phyloP scores from a whole-genome alignment of 2,329 filamentous ascomycete genomes.

The Fusarium equiseti region DNA sequence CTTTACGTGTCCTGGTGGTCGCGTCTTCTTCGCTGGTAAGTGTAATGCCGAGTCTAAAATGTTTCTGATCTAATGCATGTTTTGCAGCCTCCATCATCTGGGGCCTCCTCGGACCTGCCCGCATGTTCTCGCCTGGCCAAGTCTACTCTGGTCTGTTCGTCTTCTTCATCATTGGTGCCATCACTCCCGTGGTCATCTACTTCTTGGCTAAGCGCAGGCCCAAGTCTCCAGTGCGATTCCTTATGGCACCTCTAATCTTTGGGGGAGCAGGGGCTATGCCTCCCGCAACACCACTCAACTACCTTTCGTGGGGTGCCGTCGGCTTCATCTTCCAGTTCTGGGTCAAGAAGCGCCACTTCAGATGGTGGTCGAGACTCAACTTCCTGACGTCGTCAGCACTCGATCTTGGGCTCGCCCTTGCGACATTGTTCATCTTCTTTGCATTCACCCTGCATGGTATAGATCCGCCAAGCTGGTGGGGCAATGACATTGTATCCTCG shows the following conservation, averaged over 20 bases:
- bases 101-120: slow-evolving; percentile 73
- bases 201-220: slow-evolving; percentile 63
- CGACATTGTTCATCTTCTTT: slow-evolving; percentile 77
- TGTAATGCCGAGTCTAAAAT: not conserved
- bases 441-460: slow-evolving; percentile 74
- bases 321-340: slow-evolving; percentile 78
- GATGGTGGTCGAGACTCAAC: slow-evolving; percentile 81
- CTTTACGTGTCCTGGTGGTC: slow-evolving; percentile 73
- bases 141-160: slow-evolving; percentile 71
- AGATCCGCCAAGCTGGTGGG: slow-evolving; percentile 76
- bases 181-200: slow-evolving; percentile 66
- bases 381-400: slow-evolving; percentile 78
- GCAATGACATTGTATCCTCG: slow-evolving; percentile 67
- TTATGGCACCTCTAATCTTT: slow-evolving; percentile 74
- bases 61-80: slow-evolving; percentile 12
- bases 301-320: slow-evolving; percentile 78
- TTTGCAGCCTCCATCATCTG: slow-evolving; percentile 71
- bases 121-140: slow-evolving; percentile 72
- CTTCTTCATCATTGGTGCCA: slow-evolving; percentile 70
- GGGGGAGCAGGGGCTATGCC: slow-evolving; percentile 70
- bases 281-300: slow-evolving; percentile 79
- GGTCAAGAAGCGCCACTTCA: slow-evolving; percentile 72
- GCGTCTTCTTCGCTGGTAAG: slow-evolving; percentile 72
- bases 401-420: slow-evolving; percentile 75
- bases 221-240: slow-evolving; percentile 61